These are phyloP conservation scores for Chloris gayana DNA, from an alignment of 176 grass and related monocot species.

Conservation along the genomic window DNA sequence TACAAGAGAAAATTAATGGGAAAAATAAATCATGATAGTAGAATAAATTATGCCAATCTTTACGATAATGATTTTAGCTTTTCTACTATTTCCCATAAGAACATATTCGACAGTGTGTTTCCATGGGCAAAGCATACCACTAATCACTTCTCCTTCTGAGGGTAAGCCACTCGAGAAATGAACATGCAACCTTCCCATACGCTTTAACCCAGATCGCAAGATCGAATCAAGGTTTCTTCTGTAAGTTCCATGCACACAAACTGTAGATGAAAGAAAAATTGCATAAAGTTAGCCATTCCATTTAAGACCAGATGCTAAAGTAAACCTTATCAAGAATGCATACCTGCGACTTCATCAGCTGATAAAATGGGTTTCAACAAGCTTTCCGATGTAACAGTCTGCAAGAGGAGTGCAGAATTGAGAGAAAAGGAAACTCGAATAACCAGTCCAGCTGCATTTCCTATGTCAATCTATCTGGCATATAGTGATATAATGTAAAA, in stretches of 20 bases:
- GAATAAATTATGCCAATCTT: not conserved
- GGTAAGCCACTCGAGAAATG: slow-evolving; percentile 92
- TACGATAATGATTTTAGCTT: not conserved
- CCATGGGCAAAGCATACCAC: slow-evolving; percentile 52
- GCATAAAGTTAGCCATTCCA: not conserved
- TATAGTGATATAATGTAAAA: no score
- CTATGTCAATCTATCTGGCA: slow-evolving; percentile 2
- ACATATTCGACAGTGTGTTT: not conserved
- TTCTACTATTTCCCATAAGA: slow-evolving; percentile 1
- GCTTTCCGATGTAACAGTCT: slow-evolving; percentile 82
- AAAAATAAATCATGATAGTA: not conserved
- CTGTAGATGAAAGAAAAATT: slow-evolving; percentile 54
- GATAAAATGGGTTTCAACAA: slow-evolving; percentile 87
- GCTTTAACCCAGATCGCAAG: slow-evolving; percentile 68
- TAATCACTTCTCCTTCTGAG: slow-evolving; percentile 66
- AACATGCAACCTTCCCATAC: slow-evolving; percentile 77
- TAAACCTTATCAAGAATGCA: not conserved
- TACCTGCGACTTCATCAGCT: slow-evolving; percentile 73
- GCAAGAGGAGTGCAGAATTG: slow-evolving; percentile 23
- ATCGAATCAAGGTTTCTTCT: slow-evolving; percentile 79
- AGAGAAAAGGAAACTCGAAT: not conserved
- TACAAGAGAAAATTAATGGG: not conserved
- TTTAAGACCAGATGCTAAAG: slow-evolving; percentile 20
- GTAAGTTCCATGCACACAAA: slow-evolving; percentile 91
- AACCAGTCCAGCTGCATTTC: not conserved